phyloP scores from a whole-genome alignment of 2,329 filamentous ascomycete genomes.

The Xylaria sp. region DNA sequence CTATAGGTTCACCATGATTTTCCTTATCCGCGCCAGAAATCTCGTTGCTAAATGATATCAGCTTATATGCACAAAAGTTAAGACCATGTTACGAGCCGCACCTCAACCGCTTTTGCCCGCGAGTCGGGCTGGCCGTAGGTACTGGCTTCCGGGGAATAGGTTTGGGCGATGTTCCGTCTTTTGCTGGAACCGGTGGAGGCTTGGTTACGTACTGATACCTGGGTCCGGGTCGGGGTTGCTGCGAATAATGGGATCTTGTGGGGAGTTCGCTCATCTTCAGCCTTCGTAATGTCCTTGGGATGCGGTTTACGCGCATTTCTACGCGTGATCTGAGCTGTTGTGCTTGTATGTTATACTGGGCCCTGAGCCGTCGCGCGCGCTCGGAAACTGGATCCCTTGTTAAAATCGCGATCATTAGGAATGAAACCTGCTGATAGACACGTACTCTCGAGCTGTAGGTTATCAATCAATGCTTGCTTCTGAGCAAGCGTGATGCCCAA shows the following conservation, averaged over 20 bases:
- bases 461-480: constrained; percentile 89
- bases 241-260: constrained; percentile 60
- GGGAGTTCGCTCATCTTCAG: constrained; percentile 85
- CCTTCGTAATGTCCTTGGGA: constrained; percentile 82
- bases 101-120: constrained; percentile 63
- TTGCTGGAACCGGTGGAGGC: constrained; percentile 62
- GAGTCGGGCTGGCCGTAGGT: constrained; percentile 45
- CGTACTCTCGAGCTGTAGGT: constrained; percentile 88
- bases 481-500: constrained; percentile 74
- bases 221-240: constrained; percentile 51
- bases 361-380: constrained; percentile 78
- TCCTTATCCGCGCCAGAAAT: constrained; percentile 78
- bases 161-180: constrained; percentile 57
- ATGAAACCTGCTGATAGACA: constrained; percentile 22
- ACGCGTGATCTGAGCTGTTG: constrained; percentile 86
- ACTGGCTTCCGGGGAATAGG: constrained; percentile 52
- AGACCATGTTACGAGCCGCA: constrained; percentile 51
- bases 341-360: constrained; percentile 89
- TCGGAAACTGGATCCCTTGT: constrained; percentile 49
- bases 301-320: constrained; percentile 92
- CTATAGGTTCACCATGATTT: constrained; percentile 69
- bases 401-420: constrained; percentile 22
- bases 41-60: constrained; percentile 64
- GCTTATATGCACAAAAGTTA: constrained; percentile 29
- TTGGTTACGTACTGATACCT: constrained; percentile 46